These are phyloP conservation scores for Albifimbria verrucaria DNA, from an alignment of 2,329 filamentous ascomycete genomes.

Conservation along the genomic window DNA sequence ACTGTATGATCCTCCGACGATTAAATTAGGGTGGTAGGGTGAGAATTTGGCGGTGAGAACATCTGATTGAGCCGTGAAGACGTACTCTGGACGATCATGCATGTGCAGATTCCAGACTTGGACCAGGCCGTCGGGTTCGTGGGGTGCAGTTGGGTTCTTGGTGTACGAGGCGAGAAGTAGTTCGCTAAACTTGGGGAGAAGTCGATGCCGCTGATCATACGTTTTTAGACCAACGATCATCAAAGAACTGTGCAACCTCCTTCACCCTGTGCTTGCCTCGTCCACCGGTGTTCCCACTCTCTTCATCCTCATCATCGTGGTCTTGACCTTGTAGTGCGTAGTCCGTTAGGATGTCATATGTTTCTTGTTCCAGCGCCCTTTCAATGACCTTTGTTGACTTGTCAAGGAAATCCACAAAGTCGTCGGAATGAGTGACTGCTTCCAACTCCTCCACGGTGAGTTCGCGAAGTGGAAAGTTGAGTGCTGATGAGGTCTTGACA, in stretches of 20 bases:
- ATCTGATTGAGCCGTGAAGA: constrained; percentile 94
- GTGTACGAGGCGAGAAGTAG: constrained; percentile 93
- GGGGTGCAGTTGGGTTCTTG: constrained; percentile 91
- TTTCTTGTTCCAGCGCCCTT: constrained; percentile 85
- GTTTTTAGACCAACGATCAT: constrained; percentile 96
- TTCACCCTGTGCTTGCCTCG: constrained; percentile 74
- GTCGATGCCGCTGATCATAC: constrained; percentile 92
- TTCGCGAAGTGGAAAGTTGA: constrained; percentile 73
- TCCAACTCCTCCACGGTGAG: constrained; percentile 82
- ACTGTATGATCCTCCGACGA: constrained; percentile 93
- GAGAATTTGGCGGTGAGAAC: constrained; percentile 95
- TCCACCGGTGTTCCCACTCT: constrained; percentile 64
- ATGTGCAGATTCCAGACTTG: constrained; percentile 98
- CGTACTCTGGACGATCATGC: constrained; percentile 90
- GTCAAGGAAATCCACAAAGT: constrained; percentile 94
- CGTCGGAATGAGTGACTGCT: constrained; percentile 86
- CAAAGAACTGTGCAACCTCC: constrained; percentile 90
- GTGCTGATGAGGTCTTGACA: constrained; percentile 18
- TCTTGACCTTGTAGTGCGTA: constrained; percentile 80
- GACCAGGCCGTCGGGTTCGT: constrained; percentile 88
- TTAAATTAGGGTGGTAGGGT: constrained; percentile 95
- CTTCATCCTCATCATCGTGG: constrained; percentile 78
- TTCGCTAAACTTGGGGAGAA: constrained; percentile 97
- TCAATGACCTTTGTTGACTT: constrained; percentile 96
- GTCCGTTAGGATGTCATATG: constrained; percentile 90